A percentile compares a stretch with the other conserved stretches of the same genome.
These are phyloP conservation scores for Aspergillus sp. DNA, from an alignment of 2,329 filamentous ascomycete genomes.

Conservation along the genomic window DNA sequence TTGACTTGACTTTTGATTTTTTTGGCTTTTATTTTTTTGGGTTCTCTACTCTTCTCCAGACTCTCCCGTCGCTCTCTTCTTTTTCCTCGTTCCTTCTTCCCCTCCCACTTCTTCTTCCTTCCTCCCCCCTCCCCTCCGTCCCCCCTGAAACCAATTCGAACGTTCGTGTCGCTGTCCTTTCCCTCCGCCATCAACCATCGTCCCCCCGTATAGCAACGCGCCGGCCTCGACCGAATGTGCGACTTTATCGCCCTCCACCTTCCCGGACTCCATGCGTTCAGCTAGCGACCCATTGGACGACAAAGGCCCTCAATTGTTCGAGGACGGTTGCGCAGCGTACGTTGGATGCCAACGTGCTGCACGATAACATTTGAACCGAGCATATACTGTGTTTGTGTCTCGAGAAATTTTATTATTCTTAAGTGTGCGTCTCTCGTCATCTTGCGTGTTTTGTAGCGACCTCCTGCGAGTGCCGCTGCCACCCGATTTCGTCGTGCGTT, in stretches of 20 bases:
- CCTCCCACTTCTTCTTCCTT: conserved; percentile 8
- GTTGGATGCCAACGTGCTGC: conserved; percentile 23
- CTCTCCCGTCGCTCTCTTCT: conserved; percentile 3
- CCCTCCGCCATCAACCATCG: conserved; percentile 16
- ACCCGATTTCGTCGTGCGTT: conserved; percentile 21
- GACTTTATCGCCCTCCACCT: conserved; percentile 27
- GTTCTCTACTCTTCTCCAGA: not conserved
- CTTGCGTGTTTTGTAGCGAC: conserved; percentile 26
- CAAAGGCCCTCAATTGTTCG: conserved; percentile 33
- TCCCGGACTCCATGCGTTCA: conserved; percentile 41
- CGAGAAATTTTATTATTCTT: not conserved
- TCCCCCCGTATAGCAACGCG: conserved; percentile 12
- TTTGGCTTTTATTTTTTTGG: not conserved
- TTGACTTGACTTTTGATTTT: not conserved
- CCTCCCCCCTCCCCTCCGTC: conserved; percentile 10
- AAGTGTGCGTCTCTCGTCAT: conserved; percentile 22
- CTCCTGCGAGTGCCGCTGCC: conserved; percentile 21
- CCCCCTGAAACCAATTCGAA: conserved; percentile 17
- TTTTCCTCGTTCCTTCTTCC: conserved; percentile 6
- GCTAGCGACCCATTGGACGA: conserved; percentile 33
- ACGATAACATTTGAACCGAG: conserved; percentile 22
- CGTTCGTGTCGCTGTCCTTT: conserved; percentile 21
- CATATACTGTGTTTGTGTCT: conserved; percentile 19
- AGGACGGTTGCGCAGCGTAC: conserved; percentile 31
- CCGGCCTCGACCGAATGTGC: conserved; percentile 38